These are phyloP conservation scores for Fraxinus sp. DNA, from an alignment of 305 asterid species.

Conservation along the genomic window DNA sequence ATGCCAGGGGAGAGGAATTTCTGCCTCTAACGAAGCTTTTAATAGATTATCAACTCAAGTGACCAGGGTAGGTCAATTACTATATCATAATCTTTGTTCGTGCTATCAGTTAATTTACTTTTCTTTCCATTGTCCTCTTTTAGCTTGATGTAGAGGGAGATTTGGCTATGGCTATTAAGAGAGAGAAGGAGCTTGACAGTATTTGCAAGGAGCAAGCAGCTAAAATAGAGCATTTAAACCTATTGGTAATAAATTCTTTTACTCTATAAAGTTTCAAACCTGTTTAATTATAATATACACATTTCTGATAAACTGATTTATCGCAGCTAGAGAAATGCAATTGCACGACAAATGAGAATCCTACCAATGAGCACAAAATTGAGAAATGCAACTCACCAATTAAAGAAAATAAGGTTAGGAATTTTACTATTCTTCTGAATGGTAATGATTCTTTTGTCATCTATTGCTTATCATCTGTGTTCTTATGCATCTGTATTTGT, in stretches of 20 bases:
- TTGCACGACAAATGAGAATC: conserved; percentile 30
- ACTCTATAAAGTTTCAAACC: neutral
- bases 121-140: neutral
- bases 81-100: neutral
- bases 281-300: conserved; percentile 8
- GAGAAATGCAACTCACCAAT: conserved; percentile 23
- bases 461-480: neutral
- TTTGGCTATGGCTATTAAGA: conserved; percentile 35
- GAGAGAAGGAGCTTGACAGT: conserved; percentile 63
- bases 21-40: conserved; percentile 35
- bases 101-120: neutral
- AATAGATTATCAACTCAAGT: conserved; percentile 26
- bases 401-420: conserved; percentile 40
- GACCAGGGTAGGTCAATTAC: conserved; percentile 33
- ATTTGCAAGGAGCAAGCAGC: conserved; percentile 77
- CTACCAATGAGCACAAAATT: conserved; percentile 3
- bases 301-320: conserved; percentile 8
- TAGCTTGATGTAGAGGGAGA: conserved; percentile 52
- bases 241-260: conserved; percentile 46
- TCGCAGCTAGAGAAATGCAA: conserved; percentile 61
- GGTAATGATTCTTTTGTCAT: conserved; percentile 1
- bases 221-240: conserved; percentile 64
- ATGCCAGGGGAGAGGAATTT: conserved; percentile 47
- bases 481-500: neutral
- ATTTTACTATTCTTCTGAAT: neutral